These are phyloP conservation scores for Penicillium sp. DNA, from an alignment of 2,329 filamentous ascomycete genomes.

Conservation along the genomic window DNA sequence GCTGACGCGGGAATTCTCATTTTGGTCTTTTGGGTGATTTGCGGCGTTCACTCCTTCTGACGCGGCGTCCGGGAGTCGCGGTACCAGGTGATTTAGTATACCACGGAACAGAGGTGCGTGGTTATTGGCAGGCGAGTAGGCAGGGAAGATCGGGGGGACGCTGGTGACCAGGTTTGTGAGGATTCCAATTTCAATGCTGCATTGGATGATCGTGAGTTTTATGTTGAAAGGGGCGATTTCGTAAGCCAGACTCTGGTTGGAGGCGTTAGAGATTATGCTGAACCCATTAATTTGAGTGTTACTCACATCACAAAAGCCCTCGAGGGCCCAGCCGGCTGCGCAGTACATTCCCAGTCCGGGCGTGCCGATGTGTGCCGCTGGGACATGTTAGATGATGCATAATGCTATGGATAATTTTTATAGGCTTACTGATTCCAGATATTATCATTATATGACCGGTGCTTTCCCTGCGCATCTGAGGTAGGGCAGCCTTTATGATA, in stretches of 20 bases:
- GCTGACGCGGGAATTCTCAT: conserved; percentile 20
- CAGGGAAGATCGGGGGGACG: conserved; percentile 69
- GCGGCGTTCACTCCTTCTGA: conserved; percentile 2
- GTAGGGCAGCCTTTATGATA: conserved; percentile 84
- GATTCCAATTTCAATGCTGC: conserved; percentile 85
- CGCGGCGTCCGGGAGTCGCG: conserved; percentile 62
- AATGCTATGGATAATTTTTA: too few species aligned
- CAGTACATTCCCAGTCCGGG: conserved; percentile 89
- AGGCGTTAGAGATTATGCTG: conserved; percentile 8
- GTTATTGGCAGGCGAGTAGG: conserved; percentile 67
- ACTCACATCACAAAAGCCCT: conserved; percentile 84
- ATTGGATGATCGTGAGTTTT: conserved; percentile 92
- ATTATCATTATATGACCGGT: conserved; percentile 88
- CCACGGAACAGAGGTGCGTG: conserved; percentile 78
- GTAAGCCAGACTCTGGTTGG: conserved; percentile 70
- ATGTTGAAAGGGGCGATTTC: conserved; percentile 97
- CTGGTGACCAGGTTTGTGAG: conserved; percentile 85
- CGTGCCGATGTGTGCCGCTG: conserved; percentile 82
- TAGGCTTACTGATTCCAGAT: conserved; percentile 68
- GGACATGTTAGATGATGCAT: conserved; percentile 16
- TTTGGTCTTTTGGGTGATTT: conserved; percentile 13
- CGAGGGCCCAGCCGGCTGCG: conserved; percentile 88
- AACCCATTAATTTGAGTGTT: background rate
- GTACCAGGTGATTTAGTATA: conserved; percentile 76
- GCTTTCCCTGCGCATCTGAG: conserved; percentile 72